Conservation (phyloP, 1,284 basidiomycete species). For the Ganoderma multipileum region DNA sequence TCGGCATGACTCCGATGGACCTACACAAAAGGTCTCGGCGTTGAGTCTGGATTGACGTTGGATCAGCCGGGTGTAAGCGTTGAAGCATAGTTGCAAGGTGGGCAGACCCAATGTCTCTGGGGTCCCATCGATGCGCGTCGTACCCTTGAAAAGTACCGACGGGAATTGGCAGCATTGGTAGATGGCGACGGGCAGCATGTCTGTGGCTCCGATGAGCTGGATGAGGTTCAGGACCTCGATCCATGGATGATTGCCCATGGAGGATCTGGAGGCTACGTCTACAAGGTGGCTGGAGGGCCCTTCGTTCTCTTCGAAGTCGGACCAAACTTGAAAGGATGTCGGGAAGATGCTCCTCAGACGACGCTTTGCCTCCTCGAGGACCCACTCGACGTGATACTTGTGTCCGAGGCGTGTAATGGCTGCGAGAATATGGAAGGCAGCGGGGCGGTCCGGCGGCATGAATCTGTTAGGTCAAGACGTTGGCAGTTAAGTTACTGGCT, state of each 20-base stretch:
- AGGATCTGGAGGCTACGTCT: background rate
- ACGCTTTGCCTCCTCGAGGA: conserved; percentile 1
- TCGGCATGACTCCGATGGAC: background rate
- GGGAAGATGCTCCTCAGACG: conserved; percentile 3
- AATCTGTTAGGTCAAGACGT: background rate
- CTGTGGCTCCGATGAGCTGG: background rate
- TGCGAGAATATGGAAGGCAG: conserved; percentile 3
- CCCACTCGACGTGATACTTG: conserved; percentile 13
- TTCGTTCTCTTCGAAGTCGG: background rate
- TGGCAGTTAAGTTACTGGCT: background rate
- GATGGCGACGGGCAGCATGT: conserved; percentile 6
- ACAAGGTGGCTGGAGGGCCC: background rate
- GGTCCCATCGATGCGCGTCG: background rate
- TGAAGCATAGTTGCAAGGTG: background rate
- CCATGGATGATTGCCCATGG: too few relatives aligned
- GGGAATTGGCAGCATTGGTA: background rate
- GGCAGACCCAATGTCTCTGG: background rate
- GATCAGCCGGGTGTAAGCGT: background rate
- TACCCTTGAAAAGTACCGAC: background rate
- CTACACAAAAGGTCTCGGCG: background rate
- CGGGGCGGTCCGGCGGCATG: background rate
- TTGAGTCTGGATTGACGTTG: background rate
- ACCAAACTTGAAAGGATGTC: background rate
- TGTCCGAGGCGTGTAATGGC: conserved; percentile 11
- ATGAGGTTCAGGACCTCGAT: conserved; percentile 11